These are phyloP conservation scores for Xylariaceae sp. DNA, from an alignment of 2,329 filamentous ascomycete species.

Conservation along the genomic window DNA sequence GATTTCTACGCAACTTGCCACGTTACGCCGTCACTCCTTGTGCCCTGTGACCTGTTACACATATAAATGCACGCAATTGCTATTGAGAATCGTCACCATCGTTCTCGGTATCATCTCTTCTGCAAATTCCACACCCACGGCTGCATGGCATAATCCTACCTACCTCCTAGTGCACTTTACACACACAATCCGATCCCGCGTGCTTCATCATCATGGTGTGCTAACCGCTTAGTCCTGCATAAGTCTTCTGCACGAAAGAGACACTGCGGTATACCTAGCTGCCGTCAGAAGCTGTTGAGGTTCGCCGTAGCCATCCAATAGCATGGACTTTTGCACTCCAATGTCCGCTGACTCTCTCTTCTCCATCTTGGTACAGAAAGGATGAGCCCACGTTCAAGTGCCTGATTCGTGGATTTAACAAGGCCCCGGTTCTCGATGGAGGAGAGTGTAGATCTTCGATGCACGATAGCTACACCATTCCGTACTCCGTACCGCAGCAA, in stretches of 20 bases:
- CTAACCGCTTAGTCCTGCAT: constrained; percentile 14
- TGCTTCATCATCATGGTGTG: constrained; percentile 8
- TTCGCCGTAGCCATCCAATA: constrained; percentile 15
- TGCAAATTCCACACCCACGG: not conserved
- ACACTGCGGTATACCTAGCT: constrained; percentile 3
- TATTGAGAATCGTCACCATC: not conserved
- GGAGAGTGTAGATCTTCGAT: not conserved
- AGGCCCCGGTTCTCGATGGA: not conserved
- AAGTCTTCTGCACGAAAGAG: constrained; percentile 20
- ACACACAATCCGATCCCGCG: not conserved
- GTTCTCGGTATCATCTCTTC: not conserved
- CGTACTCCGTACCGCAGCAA: too few species aligned
- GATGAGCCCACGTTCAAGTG: not conserved
- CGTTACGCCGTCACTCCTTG: not conserved
- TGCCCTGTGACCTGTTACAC: constrained; percentile 15
- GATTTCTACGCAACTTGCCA: not conserved
- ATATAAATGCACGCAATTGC: constrained; percentile 16
- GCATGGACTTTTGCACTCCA: not conserved
- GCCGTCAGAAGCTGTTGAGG: constrained; percentile 10
- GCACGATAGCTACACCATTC: too few species aligned
- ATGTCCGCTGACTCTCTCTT: constrained; percentile 2
- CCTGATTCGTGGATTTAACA: not conserved
- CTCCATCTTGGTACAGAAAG: not conserved
- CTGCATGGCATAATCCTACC: constrained; percentile 8
- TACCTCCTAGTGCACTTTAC: not conserved